phyloP scores from a whole-genome alignment of 129 eudicot species.

The Smallanthus sonchifolius region DNA sequence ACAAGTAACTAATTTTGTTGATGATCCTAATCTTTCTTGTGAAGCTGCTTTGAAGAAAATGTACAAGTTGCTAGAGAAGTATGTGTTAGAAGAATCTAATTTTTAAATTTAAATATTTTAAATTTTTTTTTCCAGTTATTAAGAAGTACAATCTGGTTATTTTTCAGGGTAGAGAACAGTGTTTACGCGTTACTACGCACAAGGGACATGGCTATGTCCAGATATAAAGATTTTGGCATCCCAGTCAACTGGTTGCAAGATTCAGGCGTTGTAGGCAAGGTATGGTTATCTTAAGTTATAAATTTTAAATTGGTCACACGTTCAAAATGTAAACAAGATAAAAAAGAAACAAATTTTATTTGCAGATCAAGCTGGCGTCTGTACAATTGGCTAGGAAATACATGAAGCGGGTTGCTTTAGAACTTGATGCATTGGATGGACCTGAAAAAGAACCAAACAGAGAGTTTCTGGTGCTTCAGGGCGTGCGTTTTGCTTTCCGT shows the following conservation, averaged over 20 bases:
- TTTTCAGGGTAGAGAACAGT: constrained; percentile 81
- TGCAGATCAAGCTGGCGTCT: constrained; percentile 95
- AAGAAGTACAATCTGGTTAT: not conserved
- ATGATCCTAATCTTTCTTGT: constrained; percentile 78
- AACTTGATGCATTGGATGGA: constrained; percentile 80
- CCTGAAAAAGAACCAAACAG: constrained; percentile 96
- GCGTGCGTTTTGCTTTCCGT: constrained; percentile 97
- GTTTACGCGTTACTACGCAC: constrained; percentile 87
- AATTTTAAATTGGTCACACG: not conserved
- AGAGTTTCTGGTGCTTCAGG: constrained; percentile 91
- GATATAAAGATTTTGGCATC: constrained; percentile 88
- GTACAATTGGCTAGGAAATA: constrained; percentile 87
- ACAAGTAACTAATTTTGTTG: constrained; percentile 72
- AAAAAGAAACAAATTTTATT: not conserved
- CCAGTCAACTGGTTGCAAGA: constrained; percentile 90
- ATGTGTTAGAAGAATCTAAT: constrained; percentile 21
- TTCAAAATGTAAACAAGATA: not conserved
- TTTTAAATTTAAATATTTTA: not conserved
- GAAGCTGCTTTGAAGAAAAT: constrained; percentile 91
- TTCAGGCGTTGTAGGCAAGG: constrained; percentile 95
- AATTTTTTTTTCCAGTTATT: not conserved
- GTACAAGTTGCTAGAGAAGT: constrained; percentile 99
- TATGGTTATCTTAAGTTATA: constrained; percentile 20
- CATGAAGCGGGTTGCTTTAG: constrained; percentile 95
- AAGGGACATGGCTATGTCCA: constrained; percentile 91